Conservation (phyloP, 2,329 filamentous ascomycete genomes). For the Fusarium newnesense region DNA sequence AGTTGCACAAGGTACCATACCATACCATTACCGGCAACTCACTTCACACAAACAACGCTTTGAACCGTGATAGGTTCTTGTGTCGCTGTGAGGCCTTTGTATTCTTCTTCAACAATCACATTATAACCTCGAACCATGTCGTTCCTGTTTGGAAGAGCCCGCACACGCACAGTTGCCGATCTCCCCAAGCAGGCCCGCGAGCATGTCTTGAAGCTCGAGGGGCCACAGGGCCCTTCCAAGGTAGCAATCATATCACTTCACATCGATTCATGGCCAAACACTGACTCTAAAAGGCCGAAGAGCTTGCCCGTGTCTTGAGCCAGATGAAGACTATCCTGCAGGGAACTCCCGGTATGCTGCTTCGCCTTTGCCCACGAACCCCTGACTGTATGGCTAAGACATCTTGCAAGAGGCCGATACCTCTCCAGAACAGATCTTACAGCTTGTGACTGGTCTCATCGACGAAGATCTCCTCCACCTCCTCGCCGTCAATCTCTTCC, state of each 20-base stretch:
- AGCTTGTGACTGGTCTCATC: constrained; percentile 85
- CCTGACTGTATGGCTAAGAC: constrained; percentile 26
- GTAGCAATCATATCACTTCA: constrained; percentile 45
- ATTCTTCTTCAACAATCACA: neutral
- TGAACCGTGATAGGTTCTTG: neutral
- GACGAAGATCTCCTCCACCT: constrained; percentile 89
- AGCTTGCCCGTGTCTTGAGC: constrained; percentile 83
- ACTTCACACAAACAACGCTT: constrained; percentile 11
- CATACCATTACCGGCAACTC: neutral
- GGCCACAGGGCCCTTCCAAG: constrained; percentile 59
- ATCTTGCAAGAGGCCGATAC: constrained; percentile 77
- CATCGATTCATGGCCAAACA: neutral
- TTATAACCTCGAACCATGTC: constrained; percentile 53
- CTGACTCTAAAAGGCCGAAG: constrained; percentile 72
- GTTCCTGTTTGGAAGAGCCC: constrained; percentile 65
- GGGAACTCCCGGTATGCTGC: constrained; percentile 81
- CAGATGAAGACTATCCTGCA: constrained; percentile 96
- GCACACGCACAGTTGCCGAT: constrained; percentile 63
- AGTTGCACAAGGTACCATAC: neutral
- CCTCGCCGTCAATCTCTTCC: constrained; percentile 83
- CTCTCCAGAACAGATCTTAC: constrained; percentile 86
- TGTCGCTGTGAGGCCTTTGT: neutral
- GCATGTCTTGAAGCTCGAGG: constrained; percentile 63
- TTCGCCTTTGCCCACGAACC: neutral
- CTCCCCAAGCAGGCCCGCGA: constrained; percentile 67